Conservation (phyloP, 1,284 basidiomycete species). For the Trametes polyzona region DNA sequence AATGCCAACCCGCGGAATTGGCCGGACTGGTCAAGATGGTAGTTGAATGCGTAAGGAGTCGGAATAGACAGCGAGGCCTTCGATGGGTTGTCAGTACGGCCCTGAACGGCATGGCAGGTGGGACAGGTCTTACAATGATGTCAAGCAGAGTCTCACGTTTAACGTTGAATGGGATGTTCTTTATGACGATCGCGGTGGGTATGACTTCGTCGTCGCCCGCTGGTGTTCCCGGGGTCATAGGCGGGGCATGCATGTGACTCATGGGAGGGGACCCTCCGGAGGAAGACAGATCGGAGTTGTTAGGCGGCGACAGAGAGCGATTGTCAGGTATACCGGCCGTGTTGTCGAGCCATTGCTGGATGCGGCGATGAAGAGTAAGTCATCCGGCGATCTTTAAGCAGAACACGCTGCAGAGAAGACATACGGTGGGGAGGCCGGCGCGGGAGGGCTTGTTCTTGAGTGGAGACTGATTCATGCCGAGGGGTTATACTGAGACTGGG, state of each 20-base stretch:
- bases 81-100: slow-evolving; percentile 4
- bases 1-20: slow-evolving; percentile 98
- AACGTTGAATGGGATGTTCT: slow-evolving; percentile 99
- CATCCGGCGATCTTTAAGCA: slow-evolving; percentile 23
- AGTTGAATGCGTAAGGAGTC: slow-evolving; percentile 99
- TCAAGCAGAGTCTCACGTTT: slow-evolving; percentile 94
- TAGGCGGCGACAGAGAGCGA: slow-evolving; percentile 82
- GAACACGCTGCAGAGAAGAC: slow-evolving; percentile 35
- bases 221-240: slow-evolving; percentile 52
- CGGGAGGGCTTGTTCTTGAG: slow-evolving; percentile 74
- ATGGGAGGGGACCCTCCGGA: slow-evolving; percentile 77
- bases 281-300: slow-evolving; percentile 84
- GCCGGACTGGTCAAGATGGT: slow-evolving; percentile 93
- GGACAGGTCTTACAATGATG: slow-evolving; percentile 78
- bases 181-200: slow-evolving; percentile 99
- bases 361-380: slow-evolving; percentile 11
- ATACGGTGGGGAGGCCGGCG: slow-evolving; percentile 70
- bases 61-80: slow-evolving; percentile 94
- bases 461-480: slow-evolving; percentile 65
- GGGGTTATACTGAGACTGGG: slow-evolving; percentile 65
- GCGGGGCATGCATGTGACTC: slow-evolving; percentile 54
- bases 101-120: slow-evolving; percentile 13
- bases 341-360: slow-evolving; percentile 82
- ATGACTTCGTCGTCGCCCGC: slow-evolving; percentile 89
- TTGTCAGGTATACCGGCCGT: slow-evolving; percentile 54